Conservation (phyloP, 2,329 filamentous ascomycete genomes). For the Curvularia eragrostidis region DNA sequence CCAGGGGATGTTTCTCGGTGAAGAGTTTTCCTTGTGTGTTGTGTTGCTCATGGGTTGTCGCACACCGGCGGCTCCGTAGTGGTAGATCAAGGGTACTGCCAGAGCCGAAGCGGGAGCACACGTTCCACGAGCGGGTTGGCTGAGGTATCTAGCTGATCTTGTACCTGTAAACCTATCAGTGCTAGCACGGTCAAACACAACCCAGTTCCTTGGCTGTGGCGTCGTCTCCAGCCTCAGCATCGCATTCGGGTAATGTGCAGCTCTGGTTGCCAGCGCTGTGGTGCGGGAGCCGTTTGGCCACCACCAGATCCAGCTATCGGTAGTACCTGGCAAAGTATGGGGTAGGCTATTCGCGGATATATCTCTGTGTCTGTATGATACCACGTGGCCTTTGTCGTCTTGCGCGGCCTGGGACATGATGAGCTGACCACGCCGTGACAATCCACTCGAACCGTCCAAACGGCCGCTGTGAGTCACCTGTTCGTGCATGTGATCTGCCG, state of each 20-base stretch:
- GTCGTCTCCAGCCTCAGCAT: constrained; percentile 21
- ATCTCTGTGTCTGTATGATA: constrained; percentile 2
- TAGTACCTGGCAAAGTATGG: constrained; percentile 16
- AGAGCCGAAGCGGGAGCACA: constrained; percentile 10
- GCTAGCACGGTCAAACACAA: constrained; percentile 4
- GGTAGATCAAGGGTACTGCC: constrained; percentile 3
- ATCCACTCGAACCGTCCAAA: constrained; percentile 11
- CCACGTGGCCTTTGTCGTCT: constrained; percentile 19
- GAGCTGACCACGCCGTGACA: constrained; percentile 25
- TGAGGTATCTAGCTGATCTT: constrained; percentile 1
- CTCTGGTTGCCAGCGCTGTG: constrained; percentile 13
- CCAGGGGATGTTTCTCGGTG: constrained; percentile 7
- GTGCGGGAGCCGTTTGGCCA: constrained; percentile 25
- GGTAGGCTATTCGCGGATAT: constrained; percentile 13
- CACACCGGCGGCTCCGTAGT: constrained; percentile 4
- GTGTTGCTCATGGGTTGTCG: neutral
- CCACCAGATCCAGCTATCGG: constrained; percentile 23
- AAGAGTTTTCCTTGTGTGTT: constrained; percentile 22
- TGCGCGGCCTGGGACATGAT: constrained; percentile 26
- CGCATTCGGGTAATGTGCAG: constrained; percentile 6
- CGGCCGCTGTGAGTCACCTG: constrained; percentile 19
- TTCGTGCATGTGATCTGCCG: constrained; percentile 27
- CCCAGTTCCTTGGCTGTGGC: constrained; percentile 17
- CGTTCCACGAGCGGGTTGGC: constrained; percentile 16
- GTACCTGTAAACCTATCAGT: neutral